Percentiles rank a stretch among this genome's conserved stretches.
Conservation (phyloP, 225 moss, liverwort and hornwort species). For the Asterella californica region DNA sequence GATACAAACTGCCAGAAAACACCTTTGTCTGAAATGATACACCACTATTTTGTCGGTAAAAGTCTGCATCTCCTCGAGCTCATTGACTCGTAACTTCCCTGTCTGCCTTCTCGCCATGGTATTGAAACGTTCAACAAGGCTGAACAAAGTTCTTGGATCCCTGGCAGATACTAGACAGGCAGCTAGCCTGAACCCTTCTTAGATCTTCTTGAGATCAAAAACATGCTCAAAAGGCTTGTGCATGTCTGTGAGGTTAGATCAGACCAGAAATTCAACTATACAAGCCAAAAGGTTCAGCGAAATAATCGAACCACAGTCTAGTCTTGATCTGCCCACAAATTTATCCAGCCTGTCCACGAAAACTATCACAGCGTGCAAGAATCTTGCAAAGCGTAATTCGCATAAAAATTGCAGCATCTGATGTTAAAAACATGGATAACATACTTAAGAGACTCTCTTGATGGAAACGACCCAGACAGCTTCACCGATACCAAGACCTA, state of each 20-base stretch:
- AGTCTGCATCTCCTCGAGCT: no score
- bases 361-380: neutral
- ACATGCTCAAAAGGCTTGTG: constrained; percentile 61
- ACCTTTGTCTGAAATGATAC: no score
- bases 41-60: no score
- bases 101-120: no score
- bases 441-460: neutral
- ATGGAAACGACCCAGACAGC: neutral
- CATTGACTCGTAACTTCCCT: no score
- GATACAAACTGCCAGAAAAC: no score
- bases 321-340: neutral
- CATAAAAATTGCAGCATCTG: neutral
- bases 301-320: neutral
- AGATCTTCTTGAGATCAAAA: constrained; percentile 64
- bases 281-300: neutral
- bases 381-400: neutral
- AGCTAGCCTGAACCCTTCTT: constrained; percentile 38
- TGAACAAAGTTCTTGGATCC: constrained; percentile 75
- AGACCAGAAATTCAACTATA: neutral
- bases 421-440: neutral
- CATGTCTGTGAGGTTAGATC: constrained; percentile 38
- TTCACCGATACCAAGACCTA: neutral
- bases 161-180: constrained; percentile 64
- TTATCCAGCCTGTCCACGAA: neutral
- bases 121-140: no score